phyloP scores from a whole-genome alignment of 2,329 filamentous ascomycete genomes.

The Fusarium sp. region DNA sequence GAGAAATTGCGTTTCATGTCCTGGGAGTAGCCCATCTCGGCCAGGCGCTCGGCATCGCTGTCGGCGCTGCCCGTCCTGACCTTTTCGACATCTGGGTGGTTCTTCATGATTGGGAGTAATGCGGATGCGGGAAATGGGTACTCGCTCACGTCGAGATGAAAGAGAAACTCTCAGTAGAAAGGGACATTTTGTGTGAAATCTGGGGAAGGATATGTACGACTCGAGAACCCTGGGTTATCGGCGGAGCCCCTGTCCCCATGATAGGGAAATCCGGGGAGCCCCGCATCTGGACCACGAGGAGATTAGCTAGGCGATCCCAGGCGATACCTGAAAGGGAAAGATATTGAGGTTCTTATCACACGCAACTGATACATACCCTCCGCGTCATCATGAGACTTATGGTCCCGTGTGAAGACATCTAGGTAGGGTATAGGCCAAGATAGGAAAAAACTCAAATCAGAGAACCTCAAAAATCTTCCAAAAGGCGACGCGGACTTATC shows the following conservation, averaged over 20 bases:
- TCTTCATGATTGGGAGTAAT: not conserved
- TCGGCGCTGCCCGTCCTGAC: not conserved
- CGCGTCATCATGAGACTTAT: not conserved
- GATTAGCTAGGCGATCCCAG: not conserved
- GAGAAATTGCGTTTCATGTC: slow-evolving; percentile 48
- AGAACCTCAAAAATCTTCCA: not conserved
- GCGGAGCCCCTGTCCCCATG: not conserved
- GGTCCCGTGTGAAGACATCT: not conserved
- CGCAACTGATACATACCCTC: not conserved
- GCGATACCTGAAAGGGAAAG: not conserved
- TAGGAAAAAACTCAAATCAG: not conserved
- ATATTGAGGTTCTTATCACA: not conserved
- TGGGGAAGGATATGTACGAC: not conserved
- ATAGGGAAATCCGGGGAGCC: not conserved
- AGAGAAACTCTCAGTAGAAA: not conserved
- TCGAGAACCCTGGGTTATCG: not conserved
- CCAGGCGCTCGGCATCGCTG: slow-evolving; percentile 6
- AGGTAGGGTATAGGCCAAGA: not conserved
- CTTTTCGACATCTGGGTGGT: not conserved
- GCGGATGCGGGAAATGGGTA: no score
- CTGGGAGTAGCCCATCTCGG: slow-evolving; percentile 12
- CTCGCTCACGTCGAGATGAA: not conserved
- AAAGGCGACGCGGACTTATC: not conserved
- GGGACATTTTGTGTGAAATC: not conserved
- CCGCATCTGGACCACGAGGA: not conserved